Percentiles rank a stretch among this genome's conserved stretches.
Conservation (phyloP, 1,284 basidiomycete species). For the Mycena citricolor region DNA sequence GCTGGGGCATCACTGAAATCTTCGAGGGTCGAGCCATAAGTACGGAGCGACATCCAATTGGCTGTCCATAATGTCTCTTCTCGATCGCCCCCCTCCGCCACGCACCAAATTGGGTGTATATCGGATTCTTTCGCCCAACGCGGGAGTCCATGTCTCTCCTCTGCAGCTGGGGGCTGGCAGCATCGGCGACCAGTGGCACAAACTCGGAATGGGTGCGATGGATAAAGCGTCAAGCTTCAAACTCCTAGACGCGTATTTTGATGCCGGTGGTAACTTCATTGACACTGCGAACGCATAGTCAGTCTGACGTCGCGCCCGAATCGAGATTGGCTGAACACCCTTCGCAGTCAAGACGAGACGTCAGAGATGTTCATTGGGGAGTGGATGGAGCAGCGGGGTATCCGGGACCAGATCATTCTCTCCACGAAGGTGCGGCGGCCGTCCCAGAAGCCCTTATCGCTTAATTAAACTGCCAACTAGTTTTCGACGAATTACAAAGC, state of each 20-base stretch:
- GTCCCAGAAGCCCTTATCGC: background rate
- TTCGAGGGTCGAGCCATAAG: no score
- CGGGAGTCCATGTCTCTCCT: constrained; percentile 19
- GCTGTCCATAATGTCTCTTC: no score
- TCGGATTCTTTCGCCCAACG: constrained; percentile 14
- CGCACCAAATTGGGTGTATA: constrained; percentile 15
- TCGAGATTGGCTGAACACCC: no score
- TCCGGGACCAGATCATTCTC: constrained; percentile 46
- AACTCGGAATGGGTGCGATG: constrained; percentile 16
- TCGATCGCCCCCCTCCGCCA: no score
- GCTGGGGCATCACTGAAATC: no score
- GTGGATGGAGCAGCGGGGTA: constrained; percentile 42
- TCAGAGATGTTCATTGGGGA: constrained; percentile 46
- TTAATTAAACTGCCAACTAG: background rate
- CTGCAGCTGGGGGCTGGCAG: constrained; percentile 15
- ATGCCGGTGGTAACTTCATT: constrained; percentile 20
- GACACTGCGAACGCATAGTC: constrained; percentile 19
- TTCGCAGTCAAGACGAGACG: constrained; percentile 38
- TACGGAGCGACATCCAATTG: no score
- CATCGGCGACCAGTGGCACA: constrained; percentile 16
- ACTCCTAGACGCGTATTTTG: constrained; percentile 19
- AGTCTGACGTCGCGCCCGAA: background rate
- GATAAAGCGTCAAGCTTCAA: constrained; percentile 18
- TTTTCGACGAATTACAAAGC: background rate
- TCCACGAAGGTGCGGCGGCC: constrained; percentile 40